Evolutionary conservation across 257 asterid genomes (phyloP), one percentile per base, ranked within the genome.

Genomic region (Echites panduratus): DNA sequence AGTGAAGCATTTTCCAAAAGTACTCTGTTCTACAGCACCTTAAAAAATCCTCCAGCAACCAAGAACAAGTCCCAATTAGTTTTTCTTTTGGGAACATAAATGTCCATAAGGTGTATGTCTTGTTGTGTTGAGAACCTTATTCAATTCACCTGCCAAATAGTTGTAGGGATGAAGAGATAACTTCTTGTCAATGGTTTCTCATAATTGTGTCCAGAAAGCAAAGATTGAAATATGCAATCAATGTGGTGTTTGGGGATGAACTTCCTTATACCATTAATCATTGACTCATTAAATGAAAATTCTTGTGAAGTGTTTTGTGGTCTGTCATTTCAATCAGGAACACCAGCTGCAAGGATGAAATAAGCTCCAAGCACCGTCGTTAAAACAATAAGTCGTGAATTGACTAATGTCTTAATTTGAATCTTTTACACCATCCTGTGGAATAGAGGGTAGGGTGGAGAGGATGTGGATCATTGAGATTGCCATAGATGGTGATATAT

Each of bases 401-500:
- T 94, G 87, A 94, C 97, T 66, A n/a, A n/a, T n/a, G n/a, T 63
- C 85, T 52, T 75, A 91, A 67, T 94, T 91, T 19, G 97, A 94
- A 84, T 88, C 96, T 56, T 94, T 94, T 76, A 84, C 88, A 10
- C 97, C 99, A 70, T 91, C 89, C 41, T 63, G 50, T 45, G 97
- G 95, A 79, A 87, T 89, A 93, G 99, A 89, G 72, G 92, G 96
- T 84, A 84, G 83, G 73, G 77, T 84, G 12, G 97, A 91, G 82
- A 87, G 96, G 80, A 88, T 91, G 78, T 91, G 97, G 97, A 86
- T 94, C 54, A 94, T 91, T 24, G 99, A 94, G 68, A 65, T 87
- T 71, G 97, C 99, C 54, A 82, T 96, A n/a, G 99, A 94, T 78
- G 96, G 96, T 77, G n/a, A n/a, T n/a, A n/a, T n/a, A n/a, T n/a